phyloP scores from a whole-genome alignment of 805 yeast genomes.

The Pichia occidentalis region DNA sequence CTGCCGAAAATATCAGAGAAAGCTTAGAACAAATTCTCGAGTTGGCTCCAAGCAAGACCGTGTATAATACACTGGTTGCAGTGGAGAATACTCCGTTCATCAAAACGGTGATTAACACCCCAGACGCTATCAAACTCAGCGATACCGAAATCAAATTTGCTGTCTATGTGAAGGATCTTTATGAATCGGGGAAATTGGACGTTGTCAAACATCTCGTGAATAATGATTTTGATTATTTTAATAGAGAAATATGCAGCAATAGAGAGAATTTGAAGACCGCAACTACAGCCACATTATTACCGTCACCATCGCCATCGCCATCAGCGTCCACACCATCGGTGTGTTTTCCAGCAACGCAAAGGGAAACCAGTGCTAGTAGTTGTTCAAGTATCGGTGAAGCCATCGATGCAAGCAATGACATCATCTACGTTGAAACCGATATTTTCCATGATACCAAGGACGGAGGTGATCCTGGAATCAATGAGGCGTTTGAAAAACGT shows the following conservation, averaged over 20 bases:
- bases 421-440: too few relatives aligned
- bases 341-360: too few relatives aligned
- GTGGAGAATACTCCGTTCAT: slow-evolving; percentile 21
- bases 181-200: slow-evolving; percentile 40
- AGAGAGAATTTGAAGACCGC: too few relatives aligned
- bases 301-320: too few relatives aligned
- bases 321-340: too few relatives aligned
- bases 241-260: slow-evolving; percentile 1
- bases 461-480: too few relatives aligned
- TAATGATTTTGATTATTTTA: slow-evolving; percentile 28
- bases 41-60: slow-evolving; percentile 11
- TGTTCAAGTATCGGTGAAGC: too few relatives aligned
- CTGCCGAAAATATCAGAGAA: slow-evolving; percentile 5
- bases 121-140: slow-evolving; percentile 35
- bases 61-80: slow-evolving; percentile 13
- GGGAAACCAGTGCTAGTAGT: too few relatives aligned
- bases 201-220: slow-evolving; percentile 46
- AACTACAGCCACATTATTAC: too few relatives aligned
- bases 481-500: too few relatives aligned
- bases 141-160: slow-evolving; percentile 53
- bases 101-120: slow-evolving; percentile 5
- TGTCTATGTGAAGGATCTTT: slow-evolving; percentile 47
- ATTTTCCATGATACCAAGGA: too few relatives aligned
- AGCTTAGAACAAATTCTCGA: slow-evolving; percentile 9
- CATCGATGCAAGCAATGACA: too few relatives aligned